Evolutionary conservation across 352 stramenopile species (phyloP).

Genomic region (Peronospora farinosa): DNA sequence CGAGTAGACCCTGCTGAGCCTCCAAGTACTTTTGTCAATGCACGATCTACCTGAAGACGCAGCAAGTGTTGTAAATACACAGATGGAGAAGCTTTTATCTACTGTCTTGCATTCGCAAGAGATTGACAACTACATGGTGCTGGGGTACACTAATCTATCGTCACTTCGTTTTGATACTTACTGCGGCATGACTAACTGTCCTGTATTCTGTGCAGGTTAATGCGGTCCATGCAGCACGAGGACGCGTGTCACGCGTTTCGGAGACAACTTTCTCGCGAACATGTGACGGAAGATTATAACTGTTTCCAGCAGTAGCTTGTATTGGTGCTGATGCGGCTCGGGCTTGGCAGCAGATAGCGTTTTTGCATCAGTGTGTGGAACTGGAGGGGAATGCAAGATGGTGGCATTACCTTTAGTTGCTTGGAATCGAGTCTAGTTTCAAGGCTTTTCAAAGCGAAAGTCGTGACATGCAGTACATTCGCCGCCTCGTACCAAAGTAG

Average conservation of each 20-base stretch:
- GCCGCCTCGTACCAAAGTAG: conserved; percentile 49
- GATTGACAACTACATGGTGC: too few relatives aligned
- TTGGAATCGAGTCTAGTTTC: conserved; percentile 72
- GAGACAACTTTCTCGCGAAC: conserved; percentile 71
- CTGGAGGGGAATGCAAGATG: conserved; percentile 75
- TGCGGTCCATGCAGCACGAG: conserved; percentile 1
- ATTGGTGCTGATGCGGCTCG: conserved; percentile 67
- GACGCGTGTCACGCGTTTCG: conserved; percentile 66
- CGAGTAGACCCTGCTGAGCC: too few relatives aligned
- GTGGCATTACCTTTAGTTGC: conserved; percentile 76
- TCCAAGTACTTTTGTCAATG: too few relatives aligned
- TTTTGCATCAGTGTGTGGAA: conserved; percentile 75
- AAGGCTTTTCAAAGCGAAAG: conserved; percentile 69
- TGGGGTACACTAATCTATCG: too few relatives aligned
- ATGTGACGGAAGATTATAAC: conserved; percentile 76
- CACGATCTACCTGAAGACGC: too few relatives aligned
- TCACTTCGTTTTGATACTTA: too few relatives aligned
- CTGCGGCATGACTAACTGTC: too few relatives aligned
- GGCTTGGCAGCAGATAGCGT: conserved; percentile 74
- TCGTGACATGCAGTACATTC: conserved; percentile 65
- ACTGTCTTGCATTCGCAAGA: too few relatives aligned
- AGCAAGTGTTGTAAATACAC: too few relatives aligned
- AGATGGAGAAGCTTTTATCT: too few relatives aligned
- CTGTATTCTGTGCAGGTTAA: too few relatives aligned
- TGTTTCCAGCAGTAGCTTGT: conserved; percentile 63